These are phyloP conservation scores for Venturia nashicola DNA, from an alignment of 2,329 filamentous ascomycete species.

Conservation along the genomic window DNA sequence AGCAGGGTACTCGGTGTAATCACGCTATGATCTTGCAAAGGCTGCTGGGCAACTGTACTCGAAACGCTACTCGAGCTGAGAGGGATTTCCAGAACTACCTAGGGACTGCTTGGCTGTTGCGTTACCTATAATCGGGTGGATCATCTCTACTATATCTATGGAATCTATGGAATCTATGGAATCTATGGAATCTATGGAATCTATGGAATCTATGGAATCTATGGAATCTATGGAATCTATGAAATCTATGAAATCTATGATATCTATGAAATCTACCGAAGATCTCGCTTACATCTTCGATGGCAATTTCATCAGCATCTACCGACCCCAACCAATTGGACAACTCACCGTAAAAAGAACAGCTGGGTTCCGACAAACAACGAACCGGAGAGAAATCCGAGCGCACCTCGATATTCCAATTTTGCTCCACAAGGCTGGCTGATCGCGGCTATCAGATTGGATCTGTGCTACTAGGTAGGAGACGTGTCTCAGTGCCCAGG, in stretches of 20 bases:
- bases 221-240: too few species aligned
- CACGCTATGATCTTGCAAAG: background rate
- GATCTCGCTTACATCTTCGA: background rate
- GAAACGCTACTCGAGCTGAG: background rate
- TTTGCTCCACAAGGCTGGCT: background rate
- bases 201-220: too few species aligned
- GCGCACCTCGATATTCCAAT: background rate
- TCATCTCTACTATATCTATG: too few species aligned
- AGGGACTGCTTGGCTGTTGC: background rate
- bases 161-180: too few species aligned
- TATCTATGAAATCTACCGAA: background rate
- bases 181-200: too few species aligned
- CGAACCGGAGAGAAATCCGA: background rate
- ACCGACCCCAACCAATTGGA: background rate
- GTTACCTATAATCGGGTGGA: background rate
- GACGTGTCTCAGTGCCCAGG: background rate
- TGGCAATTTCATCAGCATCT: background rate
- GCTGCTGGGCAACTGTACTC: background rate
- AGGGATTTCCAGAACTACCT: background rate
- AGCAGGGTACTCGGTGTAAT: background rate
- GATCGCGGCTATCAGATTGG: conserved; percentile 1
- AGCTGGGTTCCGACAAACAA: background rate
- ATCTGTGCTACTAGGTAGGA: background rate
- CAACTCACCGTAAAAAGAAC: background rate
- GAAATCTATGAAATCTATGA: too few species aligned